Base-by-base conservation (phyloP, 352 stramenopile species). In the Pythium folliculosum region DNA sequence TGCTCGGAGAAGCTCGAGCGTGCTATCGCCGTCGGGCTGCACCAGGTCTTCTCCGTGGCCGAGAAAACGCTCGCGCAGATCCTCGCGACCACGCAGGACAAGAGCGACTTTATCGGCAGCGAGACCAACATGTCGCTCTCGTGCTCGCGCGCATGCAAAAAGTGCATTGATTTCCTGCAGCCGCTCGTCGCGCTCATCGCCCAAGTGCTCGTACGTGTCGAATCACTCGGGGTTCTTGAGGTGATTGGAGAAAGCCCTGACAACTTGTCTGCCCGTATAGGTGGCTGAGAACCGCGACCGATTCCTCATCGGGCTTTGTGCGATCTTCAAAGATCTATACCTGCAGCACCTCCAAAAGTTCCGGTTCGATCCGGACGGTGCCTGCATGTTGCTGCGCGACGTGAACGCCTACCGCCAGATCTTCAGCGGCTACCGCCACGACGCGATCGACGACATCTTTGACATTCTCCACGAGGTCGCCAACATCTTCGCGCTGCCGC, bases 391-490 rank as follows among this genome's bases (percentile, higher is more conserved):
- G 37, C 79, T 95, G 49, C 84, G 84, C 13, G 86, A 95, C 56
- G 75, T 95, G 37, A 90, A 82, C 55, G 83, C 86, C 16, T 91
- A 90, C 50, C 80, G 82, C 7, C 76, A 89, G 68, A 82, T 86
- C 9, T 93, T 95, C 48, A 74, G 73, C 7, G 76, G 73, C 23
- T 78, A 71, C 54, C 71, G 62, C 32, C 70, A 83, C 63, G 67
- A 63, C 12, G 65, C 77, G 5, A 78, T 92, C 44, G 83, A 92
- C 57, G 80, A 84, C 22, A 74, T 75, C 19, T 95, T 95, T 54
- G 82, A 95, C 50, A 71, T 91, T 27, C 78, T 95, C 32, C 86
- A 93, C 60, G 82, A 91, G 53, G 76, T 95, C 60, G 86, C 86
- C 48, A 95, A 93, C 55, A 61, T 92, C 37, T 95, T 91, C 68